Evolutionary conservation across 257 asterid species (phyloP), one percentile per base, ranked within the genome.

Genomic region (Sherardia arvensis): DNA sequence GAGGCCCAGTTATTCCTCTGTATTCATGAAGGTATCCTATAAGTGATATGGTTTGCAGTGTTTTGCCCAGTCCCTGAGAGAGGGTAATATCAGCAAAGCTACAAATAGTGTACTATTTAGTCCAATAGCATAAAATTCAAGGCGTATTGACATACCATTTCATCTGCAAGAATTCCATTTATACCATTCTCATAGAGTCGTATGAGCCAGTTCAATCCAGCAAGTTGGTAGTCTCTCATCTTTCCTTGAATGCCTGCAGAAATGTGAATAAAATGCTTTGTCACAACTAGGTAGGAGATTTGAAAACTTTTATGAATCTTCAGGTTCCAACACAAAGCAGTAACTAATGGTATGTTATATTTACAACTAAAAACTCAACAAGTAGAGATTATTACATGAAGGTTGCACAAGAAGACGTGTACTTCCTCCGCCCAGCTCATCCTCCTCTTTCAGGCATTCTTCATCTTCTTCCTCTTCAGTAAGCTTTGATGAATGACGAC

Each of bases 391-490:
- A 56, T 84, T 88, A 93, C 99, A 93, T 63, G 97, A 87, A 47
- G 99, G 99, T 73, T 93, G 99, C 43, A 84, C 85, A 80, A 90
- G 62, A 20, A 93, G 92, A 64, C 99, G 82, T 26, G 99, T 93
- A 73, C 77, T 87, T 78, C 95, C 95, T 45, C 90, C 98, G 71
- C 95, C 74, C 34, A 79, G 73, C 28, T 81, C 81, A 61, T 68
- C 82, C 76, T 84, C 99, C 74, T 90, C 99, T 77, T 93, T 93
- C 71, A 93, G 92, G 70, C 80, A 93, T 75, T 84, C 97, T 62
- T 87, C 95, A 67, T 93, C 99, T 80, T 93, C 99, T 81, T 93
- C 99, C 83, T 93, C 95, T 81, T 92, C 99, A 64, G 99, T 92
- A 62, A 87, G 25, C 85, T 92, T 92, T 3, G 99, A 92, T 40